Evolutionary conservation across 768 basidiomycete species (phyloP), one percentile per base, ranked within the genome.

Genomic region (Lactifluus pinguis): DNA sequence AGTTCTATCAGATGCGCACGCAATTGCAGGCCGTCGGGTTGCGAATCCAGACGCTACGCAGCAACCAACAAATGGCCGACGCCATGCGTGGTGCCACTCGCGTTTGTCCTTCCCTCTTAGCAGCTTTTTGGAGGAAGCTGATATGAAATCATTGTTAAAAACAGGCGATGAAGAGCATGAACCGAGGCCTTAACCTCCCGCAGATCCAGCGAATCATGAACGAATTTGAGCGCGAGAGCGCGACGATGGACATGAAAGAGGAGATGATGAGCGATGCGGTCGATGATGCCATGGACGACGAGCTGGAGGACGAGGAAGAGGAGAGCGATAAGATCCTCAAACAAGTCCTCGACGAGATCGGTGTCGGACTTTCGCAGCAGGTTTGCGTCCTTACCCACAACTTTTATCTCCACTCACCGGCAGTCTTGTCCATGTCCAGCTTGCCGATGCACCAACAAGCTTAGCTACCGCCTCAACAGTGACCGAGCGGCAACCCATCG

Each of bases 241-340:
- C 92, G 5, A 92, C 87, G 75, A 99, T 99, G 97, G 97, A 99
- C 74, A 98, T 99, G 97, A 99, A 98, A 73, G 97, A 98, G 75
- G 95, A 97, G 72, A 98, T 98, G 91, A 99, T 98, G 97, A 92
- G 90, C 21, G 97, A 98, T 62, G 89, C 93, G 14, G 89, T 98
- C 15, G 97, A 98, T 73, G 95, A 98, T 68, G 95, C 89, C 52
- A 95, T 98, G 88, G 92, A 95, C 65, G 87, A 89, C 36, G 94
- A 93, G 14, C 75, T 74, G 34, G 95, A 95, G 68, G 95, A 95
- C 53, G 95, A 98, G 73, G 97, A 98, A 67, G 89, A 88, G 64
- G 97, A 98, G 69, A 86, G 94, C 14, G 95, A 98, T 70, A 89
- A 90, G 77, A 95, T 99, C 64, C 73, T 99, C 67, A 93, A 88